Conservation (phyloP, 768 basidiomycete genomes). For the Hortiboletus campestris region DNA sequence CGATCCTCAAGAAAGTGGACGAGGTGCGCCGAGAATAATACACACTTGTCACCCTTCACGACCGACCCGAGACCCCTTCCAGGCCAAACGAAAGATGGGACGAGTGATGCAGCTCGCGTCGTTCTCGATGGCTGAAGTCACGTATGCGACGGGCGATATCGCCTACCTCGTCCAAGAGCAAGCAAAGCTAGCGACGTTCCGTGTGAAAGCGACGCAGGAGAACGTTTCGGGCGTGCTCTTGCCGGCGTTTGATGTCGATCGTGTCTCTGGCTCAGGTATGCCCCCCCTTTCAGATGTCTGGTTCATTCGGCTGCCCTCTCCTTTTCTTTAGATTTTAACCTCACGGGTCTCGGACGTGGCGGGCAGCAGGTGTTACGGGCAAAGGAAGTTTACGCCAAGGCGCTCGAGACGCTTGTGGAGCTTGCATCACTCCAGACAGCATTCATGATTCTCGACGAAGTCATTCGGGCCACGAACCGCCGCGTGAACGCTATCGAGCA, state of each 20-base stretch:
- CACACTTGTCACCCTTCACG: not conserved
- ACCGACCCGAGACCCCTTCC: slow-evolving; percentile 22
- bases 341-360: slow-evolving; percentile 94
- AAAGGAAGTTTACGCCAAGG: slow-evolving; percentile 98
- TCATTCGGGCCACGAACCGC: slow-evolving; percentile 98
- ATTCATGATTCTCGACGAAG: slow-evolving; percentile 97
- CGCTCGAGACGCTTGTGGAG: slow-evolving; percentile 95
- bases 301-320: not conserved
- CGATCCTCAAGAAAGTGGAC: slow-evolving; percentile 95
- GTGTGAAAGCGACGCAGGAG: slow-evolving; percentile 93
- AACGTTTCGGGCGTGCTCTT: slow-evolving; percentile 97
- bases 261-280: slow-evolving; percentile 78
- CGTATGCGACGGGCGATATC: slow-evolving; percentile 96
- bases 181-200: slow-evolving; percentile 87
- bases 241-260: slow-evolving; percentile 92
- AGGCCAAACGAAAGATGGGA: slow-evolving; percentile 99
- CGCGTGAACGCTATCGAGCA: slow-evolving; percentile 99
- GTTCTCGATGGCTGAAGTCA: slow-evolving; percentile 98
- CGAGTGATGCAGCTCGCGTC: slow-evolving; percentile 98
- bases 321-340: slow-evolving; percentile 75
- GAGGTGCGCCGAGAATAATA: slow-evolving; percentile 60
- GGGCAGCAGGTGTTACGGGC: slow-evolving; percentile 93
- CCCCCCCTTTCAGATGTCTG: not conserved
- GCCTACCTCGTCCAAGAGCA: slow-evolving; percentile 97
- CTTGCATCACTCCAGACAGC: slow-evolving; percentile 96